Conservation (phyloP, 2,329 filamentous ascomycete species). For the Simplicillium sp. region DNA sequence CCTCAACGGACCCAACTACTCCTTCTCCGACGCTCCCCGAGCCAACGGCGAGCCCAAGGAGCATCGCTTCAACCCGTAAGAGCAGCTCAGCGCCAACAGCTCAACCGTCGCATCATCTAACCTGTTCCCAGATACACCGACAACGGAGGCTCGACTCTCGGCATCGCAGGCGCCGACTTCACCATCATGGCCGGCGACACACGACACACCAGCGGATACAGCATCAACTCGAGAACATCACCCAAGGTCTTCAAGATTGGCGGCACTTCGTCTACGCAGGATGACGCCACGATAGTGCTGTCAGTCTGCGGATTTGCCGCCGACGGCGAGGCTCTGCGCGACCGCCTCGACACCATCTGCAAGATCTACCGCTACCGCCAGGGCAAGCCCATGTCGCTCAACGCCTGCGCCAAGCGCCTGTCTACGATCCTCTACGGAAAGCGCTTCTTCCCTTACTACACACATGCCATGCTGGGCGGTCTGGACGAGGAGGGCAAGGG, state of each 20-base stretch:
- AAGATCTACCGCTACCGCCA: constrained; percentile 99
- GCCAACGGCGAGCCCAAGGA: constrained; percentile 49
- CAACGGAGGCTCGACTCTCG: constrained; percentile 93
- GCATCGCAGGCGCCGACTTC: constrained; percentile 90
- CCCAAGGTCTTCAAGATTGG: constrained; percentile 98
- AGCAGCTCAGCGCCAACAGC: not conserved
- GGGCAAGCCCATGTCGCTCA: constrained; percentile 89
- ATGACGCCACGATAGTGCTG: constrained; percentile 77
- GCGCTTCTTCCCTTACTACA: constrained; percentile 99
- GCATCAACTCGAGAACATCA: constrained; percentile 92
- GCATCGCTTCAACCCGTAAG: constrained; percentile 91
- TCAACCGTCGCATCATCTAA: not conserved
- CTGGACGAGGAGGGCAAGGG: constrained; percentile 92
- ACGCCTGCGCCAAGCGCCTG: constrained; percentile 88
- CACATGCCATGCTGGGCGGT: constrained; percentile 86
- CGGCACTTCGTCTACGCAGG: constrained; percentile 76
- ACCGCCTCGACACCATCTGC: constrained; percentile 86
- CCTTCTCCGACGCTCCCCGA: constrained; percentile 52
- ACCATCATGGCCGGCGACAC: constrained; percentile 96
- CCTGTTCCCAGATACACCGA: constrained; percentile 70
- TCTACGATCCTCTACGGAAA: constrained; percentile 95
- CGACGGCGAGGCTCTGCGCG: constrained; percentile 87
- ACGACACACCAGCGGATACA: constrained; percentile 90
- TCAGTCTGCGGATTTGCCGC: constrained; percentile 94
- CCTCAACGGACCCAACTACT: constrained; percentile 62